Conservation (phyloP, 108 stramenopile genomes). For the Skeletonema potamos region DNA sequence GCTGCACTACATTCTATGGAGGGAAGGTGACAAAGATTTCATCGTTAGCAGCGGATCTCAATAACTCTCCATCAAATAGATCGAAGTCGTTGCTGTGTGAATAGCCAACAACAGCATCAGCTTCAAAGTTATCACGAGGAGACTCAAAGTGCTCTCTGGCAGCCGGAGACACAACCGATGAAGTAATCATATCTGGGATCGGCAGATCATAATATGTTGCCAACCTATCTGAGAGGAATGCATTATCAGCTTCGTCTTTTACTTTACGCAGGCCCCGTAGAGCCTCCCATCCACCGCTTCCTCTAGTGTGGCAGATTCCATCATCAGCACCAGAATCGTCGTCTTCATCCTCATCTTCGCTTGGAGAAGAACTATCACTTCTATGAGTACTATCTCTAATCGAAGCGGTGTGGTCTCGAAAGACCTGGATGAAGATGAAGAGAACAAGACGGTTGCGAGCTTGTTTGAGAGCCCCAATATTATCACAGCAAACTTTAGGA, state of each 20-base stretch:
- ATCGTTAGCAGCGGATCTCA: slow-evolving; percentile 1
- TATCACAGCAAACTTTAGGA: too few species aligned
- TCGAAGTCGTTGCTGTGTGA: slow-evolving; percentile 39
- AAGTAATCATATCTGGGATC: neutral
- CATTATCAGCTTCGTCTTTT: neutral
- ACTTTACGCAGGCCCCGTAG: neutral
- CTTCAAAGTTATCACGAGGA: neutral
- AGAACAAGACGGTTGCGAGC: too few species aligned
- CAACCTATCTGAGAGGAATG: neutral
- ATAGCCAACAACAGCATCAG: neutral
- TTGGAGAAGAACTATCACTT: neutral
- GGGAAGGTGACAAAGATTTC: neutral
- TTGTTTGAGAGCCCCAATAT: too few species aligned
- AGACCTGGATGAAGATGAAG: neutral
- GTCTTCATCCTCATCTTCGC: neutral
- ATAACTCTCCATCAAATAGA: slow-evolving; percentile 48
- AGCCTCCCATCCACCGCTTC: neutral
- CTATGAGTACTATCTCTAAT: neutral
- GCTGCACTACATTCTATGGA: neutral
- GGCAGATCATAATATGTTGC: neutral
- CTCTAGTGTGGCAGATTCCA: neutral
- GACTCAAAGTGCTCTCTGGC: neutral
- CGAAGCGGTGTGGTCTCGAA: neutral
- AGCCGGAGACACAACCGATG: neutral
- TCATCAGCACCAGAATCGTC: neutral